Evolutionary conservation across 2,329 filamentous ascomycete genomes (phyloP), one percentile per base, ranked within the genome.

Genomic region (Niveomyces coronatus): DNA sequence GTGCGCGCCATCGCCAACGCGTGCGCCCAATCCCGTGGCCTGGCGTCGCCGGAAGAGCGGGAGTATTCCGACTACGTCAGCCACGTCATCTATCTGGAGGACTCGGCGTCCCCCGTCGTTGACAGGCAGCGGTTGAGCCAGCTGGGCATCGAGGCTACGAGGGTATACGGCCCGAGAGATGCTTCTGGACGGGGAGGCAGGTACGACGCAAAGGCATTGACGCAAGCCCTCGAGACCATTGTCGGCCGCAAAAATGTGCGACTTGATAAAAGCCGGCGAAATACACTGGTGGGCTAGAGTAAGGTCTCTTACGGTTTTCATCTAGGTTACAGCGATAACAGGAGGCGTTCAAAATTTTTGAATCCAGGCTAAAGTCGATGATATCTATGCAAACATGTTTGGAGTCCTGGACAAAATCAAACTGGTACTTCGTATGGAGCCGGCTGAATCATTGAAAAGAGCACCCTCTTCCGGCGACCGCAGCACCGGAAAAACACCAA

Each of bases 31-130:
- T 86, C 79, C 37, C 67, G 76, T 24, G 72, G 71, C 1, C 52
- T 69, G 8, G 51, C 54, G 0, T 48, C 53, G 4, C 58, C 64
- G 1, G 38, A 43, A 0, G 53, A 56, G 16, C 52, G 64, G 1
- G 71, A 78, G 5, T 82, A 78, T 50, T 67, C 60, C 18, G 65
- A 63, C 3, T 94, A 91, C 51, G 79, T 95, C 4, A 93, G 82
- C 6, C 88, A 95, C 54, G 57, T 95, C 11, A 68, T 95, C 6
- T 82, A 94, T 52, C 61, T 94, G 0, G 82, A 88, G 29, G 80
- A 79, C 0, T 70, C 76, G 0, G 73, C 71, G 0, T 78, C 80
- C 16, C 88, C 88, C 0, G 63, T 55, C 4, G 80, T 94, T 1
- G 77, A 94, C 49, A 76, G 68, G 35, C 70, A 70, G 5, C 70